Evolutionary conservation across 805 yeast genomes (phyloP).

Genomic region (Kazachstania kunashirensis): DNA sequence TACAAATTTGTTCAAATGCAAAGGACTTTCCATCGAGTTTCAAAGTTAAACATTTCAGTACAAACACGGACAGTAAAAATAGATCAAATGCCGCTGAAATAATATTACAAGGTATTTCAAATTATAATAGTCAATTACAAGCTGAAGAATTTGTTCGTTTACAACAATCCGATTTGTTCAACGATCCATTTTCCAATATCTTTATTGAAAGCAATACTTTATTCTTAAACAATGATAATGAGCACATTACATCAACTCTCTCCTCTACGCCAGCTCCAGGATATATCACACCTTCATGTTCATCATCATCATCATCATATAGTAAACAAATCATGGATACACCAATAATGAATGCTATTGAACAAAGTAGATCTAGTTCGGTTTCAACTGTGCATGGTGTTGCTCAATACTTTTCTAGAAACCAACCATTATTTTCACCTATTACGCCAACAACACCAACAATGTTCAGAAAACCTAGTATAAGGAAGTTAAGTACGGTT

Average conservation of each 20-base stretch:
- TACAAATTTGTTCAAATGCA: slow-evolving; percentile 14
- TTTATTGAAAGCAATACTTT: background rate
- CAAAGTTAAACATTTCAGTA: slow-evolving; percentile 22
- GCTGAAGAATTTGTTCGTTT: slow-evolving; percentile 19
- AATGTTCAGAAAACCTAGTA: slow-evolving; percentile 3
- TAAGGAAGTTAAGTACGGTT: background rate
- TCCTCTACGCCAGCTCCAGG: slow-evolving; percentile 4
- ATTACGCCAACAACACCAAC: slow-evolving; percentile 20
- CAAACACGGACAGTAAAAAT: background rate
- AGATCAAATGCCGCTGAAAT: slow-evolving; percentile 5
- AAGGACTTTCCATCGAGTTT: slow-evolving; percentile 26
- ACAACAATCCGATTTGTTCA: slow-evolving; percentile 15
- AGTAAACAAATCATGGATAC: background rate
- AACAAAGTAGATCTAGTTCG: slow-evolving; percentile 1
- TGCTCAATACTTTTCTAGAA: slow-evolving; percentile 9
- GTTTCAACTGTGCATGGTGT: background rate
- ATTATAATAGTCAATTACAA: slow-evolving; percentile 17
- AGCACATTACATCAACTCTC: slow-evolving; percentile 1
- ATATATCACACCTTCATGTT: slow-evolving; percentile 1
- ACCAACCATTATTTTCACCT: slow-evolving; percentile 13
- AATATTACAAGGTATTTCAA: slow-evolving; percentile 12
- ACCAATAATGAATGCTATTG: background rate
- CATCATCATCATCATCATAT: slow-evolving; percentile 1
- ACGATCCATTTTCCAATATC: slow-evolving; percentile 4
- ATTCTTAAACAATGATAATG: background rate